phyloP scores from a whole-genome alignment of 2,329 filamentous ascomycete genomes.

The Epichloe coenophiala region DNA sequence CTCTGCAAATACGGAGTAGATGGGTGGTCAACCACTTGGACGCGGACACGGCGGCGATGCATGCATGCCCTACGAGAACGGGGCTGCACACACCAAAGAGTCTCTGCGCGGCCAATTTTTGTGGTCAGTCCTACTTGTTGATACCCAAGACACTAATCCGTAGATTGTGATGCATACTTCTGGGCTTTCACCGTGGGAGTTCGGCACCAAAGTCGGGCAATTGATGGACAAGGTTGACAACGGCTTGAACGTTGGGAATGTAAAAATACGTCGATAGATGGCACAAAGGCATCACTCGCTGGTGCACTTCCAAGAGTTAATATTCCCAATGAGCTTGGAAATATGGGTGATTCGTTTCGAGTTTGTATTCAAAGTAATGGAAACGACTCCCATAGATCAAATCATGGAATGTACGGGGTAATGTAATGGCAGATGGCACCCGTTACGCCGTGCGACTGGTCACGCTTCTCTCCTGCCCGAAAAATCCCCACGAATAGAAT shows the following conservation, averaged over 20 bases:
- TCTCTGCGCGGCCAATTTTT: neutral
- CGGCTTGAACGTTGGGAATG: no score
- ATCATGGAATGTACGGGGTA: neutral
- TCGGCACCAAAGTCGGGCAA: neutral
- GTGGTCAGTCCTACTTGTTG: neutral
- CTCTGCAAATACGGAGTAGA: neutral
- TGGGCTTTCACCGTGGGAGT: neutral
- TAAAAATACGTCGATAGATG: no score
- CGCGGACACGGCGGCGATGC: neutral
- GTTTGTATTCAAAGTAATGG: neutral
- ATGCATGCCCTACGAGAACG: constrained; percentile 1
- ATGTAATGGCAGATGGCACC: neutral
- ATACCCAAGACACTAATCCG: neutral
- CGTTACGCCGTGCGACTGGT: constrained; percentile 7
- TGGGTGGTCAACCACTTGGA: neutral
- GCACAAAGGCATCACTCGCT: no score
- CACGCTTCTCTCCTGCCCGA: neutral
- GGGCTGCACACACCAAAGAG: neutral
- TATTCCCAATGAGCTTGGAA: neutral
- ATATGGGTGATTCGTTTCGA: neutral
- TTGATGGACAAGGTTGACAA: no score
- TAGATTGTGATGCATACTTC: neutral
- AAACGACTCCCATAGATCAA: neutral
- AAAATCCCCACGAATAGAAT: constrained; percentile 6
- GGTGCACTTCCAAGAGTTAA: no score